phyloP scores from a whole-genome alignment of 179 eudicot genomes.

The Pouteria campechiana region DNA sequence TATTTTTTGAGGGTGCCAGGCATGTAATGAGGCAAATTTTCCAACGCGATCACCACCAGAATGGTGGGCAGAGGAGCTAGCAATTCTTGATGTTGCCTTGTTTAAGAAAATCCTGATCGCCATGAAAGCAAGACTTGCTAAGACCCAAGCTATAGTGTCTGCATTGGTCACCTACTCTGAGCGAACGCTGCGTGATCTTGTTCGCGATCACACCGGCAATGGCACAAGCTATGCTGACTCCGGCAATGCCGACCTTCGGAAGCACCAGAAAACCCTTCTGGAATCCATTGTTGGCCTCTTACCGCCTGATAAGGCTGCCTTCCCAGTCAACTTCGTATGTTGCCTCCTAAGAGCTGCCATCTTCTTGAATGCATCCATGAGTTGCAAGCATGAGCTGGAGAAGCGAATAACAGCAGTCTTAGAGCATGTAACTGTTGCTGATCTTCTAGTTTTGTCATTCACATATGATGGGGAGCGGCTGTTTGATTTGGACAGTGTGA shows the following conservation, averaged over 20 bases:
- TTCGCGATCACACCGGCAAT: constrained; percentile 58
- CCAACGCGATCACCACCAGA: constrained; percentile 86
- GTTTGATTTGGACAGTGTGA: constrained; percentile 79
- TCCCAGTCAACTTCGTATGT: constrained; percentile 73
- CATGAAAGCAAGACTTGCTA: constrained; percentile 62
- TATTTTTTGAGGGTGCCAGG: constrained; percentile 25
- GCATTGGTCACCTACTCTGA: constrained; percentile 75
- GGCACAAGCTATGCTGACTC: constrained; percentile 15
- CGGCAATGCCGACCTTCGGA: constrained; percentile 19
- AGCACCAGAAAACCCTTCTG: constrained; percentile 34
- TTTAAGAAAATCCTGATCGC: constrained; percentile 43
- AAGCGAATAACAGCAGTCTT: constrained; percentile 51
- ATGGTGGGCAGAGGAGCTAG: constrained; percentile 93
- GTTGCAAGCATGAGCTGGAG: constrained; percentile 64
- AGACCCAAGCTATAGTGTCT: constrained; percentile 46
- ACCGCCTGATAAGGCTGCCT: constrained; percentile 57
- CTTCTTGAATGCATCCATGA: constrained; percentile 34
- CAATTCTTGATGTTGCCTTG: constrained; percentile 45
- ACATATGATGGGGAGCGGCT: constrained; percentile 65
- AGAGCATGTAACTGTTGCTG: constrained; percentile 82
- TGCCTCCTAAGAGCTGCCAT: constrained; percentile 69
- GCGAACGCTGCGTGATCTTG: constrained; percentile 51
- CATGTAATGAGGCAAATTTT: constrained; percentile 68
- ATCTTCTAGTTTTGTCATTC: constrained; percentile 59
- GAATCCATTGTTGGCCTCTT: constrained; percentile 60